Conservation (phyloP, 2,329 filamentous ascomycete genomes). For the Arthroderma sp. region DNA sequence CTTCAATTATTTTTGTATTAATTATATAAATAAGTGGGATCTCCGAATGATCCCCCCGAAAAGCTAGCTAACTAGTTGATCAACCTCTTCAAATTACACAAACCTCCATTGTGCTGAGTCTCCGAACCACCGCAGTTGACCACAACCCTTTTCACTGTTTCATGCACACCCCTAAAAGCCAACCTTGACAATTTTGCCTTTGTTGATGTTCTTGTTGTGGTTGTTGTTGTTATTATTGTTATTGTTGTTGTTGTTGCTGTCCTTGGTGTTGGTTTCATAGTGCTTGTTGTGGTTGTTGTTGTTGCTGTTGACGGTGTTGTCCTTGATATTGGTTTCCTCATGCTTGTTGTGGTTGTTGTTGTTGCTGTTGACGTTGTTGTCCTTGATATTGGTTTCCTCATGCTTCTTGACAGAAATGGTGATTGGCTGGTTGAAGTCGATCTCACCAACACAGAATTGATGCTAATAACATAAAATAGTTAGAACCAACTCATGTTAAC, state of each 20-base stretch:
- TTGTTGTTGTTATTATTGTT: not conserved
- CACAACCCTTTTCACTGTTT: not conserved
- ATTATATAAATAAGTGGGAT: too few relatives aligned
- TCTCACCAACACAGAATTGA: too few relatives aligned
- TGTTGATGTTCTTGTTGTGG: not conserved
- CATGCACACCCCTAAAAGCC: not conserved
- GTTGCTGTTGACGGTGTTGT: not conserved
- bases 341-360: not conserved
- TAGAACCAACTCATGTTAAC: too few relatives aligned
- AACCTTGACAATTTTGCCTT: not conserved
- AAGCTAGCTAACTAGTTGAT: too few relatives aligned
- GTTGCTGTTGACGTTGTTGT: not conserved
- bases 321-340: not conserved
- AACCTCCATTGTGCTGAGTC: too few relatives aligned
- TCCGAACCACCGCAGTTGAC: not conserved
- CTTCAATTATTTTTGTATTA: too few relatives aligned
- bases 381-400: not conserved
- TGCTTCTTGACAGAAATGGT: not conserved
- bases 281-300: slow-evolving; percentile 27
- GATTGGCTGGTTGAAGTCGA: too few relatives aligned
- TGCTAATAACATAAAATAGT: too few relatives aligned
- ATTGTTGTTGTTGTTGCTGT: not conserved
- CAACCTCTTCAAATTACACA: too few relatives aligned
- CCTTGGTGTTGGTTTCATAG: slow-evolving; percentile 32
- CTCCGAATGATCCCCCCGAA: too few relatives aligned